phyloP scores from a whole-genome alignment of 129 eudicot species.

The Flaveria brownii region DNA sequence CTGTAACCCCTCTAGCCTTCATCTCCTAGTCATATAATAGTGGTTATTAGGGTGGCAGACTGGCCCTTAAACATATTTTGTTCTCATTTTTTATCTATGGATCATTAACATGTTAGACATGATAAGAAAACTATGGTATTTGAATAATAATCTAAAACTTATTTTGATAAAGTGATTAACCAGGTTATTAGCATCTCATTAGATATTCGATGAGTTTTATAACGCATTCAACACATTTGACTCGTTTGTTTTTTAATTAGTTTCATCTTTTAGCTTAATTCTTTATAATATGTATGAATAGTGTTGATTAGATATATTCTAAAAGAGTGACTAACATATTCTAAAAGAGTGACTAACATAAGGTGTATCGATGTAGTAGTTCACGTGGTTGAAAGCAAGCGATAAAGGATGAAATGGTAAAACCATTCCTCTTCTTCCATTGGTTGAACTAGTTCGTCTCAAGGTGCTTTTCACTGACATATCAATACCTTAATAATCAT shows the following conservation, averaged over 20 bases:
- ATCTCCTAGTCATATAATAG: constrained; percentile 50
- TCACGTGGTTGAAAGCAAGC: constrained; percentile 61
- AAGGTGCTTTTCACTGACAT: constrained; percentile 27
- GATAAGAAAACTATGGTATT: background rate
- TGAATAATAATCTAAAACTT: background rate
- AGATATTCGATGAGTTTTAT: background rate
- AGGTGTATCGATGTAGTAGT: constrained; percentile 75
- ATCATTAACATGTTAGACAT: background rate
- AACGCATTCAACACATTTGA: background rate
- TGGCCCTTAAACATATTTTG: background rate
- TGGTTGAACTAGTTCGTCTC: background rate
- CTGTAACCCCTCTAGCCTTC: constrained; percentile 47
- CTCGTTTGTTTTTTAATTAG: background rate
- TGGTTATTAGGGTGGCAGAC: too few relatives aligned
- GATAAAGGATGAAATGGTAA: constrained; percentile 72
- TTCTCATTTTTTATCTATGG: background rate
- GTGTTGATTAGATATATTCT: background rate
- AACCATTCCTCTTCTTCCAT: constrained; percentile 46
- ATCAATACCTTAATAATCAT: constrained; percentile 30
- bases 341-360: constrained; percentile 43
- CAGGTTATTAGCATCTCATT: background rate
- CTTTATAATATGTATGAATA: constrained; percentile 1
- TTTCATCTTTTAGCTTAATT: background rate
- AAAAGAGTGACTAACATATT: background rate
- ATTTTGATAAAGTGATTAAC: background rate